Evolutionary conservation across 2,329 filamentous ascomycete genomes (phyloP), one percentile per base, ranked within the genome.

Genomic region (Pestalotiopsis sp.): DNA sequence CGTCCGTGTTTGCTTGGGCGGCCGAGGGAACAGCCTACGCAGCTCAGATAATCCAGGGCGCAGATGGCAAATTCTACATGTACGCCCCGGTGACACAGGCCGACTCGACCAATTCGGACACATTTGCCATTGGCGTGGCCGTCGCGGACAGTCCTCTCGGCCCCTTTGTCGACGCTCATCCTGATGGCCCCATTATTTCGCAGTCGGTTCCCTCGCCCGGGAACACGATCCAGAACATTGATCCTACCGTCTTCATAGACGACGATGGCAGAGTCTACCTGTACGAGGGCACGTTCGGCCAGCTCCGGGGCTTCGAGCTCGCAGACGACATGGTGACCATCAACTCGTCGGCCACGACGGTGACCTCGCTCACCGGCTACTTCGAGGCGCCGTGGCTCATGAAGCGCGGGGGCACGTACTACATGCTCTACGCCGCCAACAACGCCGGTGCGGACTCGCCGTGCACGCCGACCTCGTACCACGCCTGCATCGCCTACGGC

Each of bases 351-450:
- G 68, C 68, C 20, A 63, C 52, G 20, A 41, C 70, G 20, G 75
- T 80, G 23, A 61, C 60, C 25, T 71, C 70, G 11, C 70, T 81
- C 9, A 77, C 73, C 0, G 79, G 78, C 0, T 81, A 77, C 66
- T 81, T 82, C 62, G 80, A 82, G 65, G 81, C 79, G 0, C 77
- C 81, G 0, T 82, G 80, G 80, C 69, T 82, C 7, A 79, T 79
- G 67, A 80, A 79, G 72, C 75, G 77, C 0, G 73, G 73, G 1
- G 67, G 67, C 4, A 80, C 79, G 0, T 82, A 82, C 71, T 82
- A 82, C 71, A 76, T 82, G 75, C 72, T 82, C 4, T 82, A 81
- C 59, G 79, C 80, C 1, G 80, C 76, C 4, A 82, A 82, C 68
- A 80, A 80, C 68, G 79, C 78, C 1, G 79, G 78, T 2, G 68